These are phyloP conservation scores for Boechera stricta DNA, from an alignment of 345 rosid genomes.

Conservation along the genomic window DNA sequence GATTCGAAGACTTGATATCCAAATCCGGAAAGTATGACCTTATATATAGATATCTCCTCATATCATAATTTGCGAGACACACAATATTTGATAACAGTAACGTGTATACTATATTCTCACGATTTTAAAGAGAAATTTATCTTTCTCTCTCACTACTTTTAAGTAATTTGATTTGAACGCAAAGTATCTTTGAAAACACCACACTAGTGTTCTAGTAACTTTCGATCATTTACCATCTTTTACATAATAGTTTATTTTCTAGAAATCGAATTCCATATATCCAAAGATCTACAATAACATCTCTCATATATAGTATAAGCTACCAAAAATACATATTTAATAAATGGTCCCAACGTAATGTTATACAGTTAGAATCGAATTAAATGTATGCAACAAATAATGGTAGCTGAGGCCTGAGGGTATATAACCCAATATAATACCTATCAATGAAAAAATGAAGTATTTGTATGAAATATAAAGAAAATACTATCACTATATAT, in stretches of 20 bases:
- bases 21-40: not conserved
- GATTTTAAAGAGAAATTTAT: not conserved
- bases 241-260: not conserved
- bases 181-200: not conserved
- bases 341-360: conserved; percentile 37
- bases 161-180: not conserved
- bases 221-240: not conserved
- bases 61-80: not conserved
- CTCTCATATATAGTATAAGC: conserved; percentile 21
- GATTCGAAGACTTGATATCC: not conserved
- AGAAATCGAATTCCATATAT: not conserved
- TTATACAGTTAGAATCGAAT: conserved; percentile 37
- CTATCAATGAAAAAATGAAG: not conserved
- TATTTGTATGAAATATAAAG: not conserved
- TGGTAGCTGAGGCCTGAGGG: conserved; percentile 39
- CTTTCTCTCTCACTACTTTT: not conserved
- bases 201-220: not conserved
- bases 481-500: not conserved
- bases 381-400: conserved; percentile 42
- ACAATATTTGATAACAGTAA: not conserved
- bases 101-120: too few species aligned
- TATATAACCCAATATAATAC: conserved; percentile 14
- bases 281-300: not conserved
- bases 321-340: not conserved
- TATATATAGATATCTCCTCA: not conserved